A percentile compares a stretch with the other conserved stretches of the same genome.
These are phyloP conservation scores for Hypoxylon rickii DNA, from an alignment of 495 filamentous ascomycete species.

Conservation along the genomic window DNA sequence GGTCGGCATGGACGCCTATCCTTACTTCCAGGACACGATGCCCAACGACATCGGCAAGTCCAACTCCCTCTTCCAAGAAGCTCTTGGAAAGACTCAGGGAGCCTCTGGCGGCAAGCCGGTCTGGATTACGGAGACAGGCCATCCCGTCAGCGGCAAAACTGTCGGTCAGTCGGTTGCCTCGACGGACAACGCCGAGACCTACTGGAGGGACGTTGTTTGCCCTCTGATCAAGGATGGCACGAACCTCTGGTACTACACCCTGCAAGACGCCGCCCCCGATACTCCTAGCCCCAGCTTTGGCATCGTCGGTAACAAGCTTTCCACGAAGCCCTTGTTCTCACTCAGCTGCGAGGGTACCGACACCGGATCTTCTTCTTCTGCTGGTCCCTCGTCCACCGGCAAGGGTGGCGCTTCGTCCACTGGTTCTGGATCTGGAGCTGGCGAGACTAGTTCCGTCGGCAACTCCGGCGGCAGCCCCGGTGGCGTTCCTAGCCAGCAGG, in stretches of 20 bases:
- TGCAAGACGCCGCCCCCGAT: slow-evolving; percentile 64
- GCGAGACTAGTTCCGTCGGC: slow-evolving; percentile 7
- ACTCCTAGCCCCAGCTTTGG: slow-evolving; percentile 74
- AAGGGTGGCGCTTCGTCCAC: slow-evolving; percentile 14
- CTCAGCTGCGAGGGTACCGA: slow-evolving; percentile 54
- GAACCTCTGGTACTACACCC: slow-evolving; percentile 79
- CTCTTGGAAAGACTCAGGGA: slow-evolving; percentile 60
- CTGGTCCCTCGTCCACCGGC: slow-evolving; percentile 10
- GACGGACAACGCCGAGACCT: slow-evolving; percentile 71
- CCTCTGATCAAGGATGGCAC: slow-evolving; percentile 59
- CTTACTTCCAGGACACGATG: slow-evolving; percentile 74
- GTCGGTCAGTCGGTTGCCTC: slow-evolving; percentile 66
- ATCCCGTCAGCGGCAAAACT: slow-evolving; percentile 70
- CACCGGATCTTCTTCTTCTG: slow-evolving; percentile 23
- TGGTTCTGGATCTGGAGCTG: slow-evolving; percentile 13
- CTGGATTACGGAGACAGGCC: slow-evolving; percentile 92
- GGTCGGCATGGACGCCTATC: slow-evolving; percentile 76
- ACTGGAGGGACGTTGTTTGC: slow-evolving; percentile 82
- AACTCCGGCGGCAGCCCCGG: slow-evolving; percentile 31
- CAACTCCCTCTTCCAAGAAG: slow-evolving; percentile 65
- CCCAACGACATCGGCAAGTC: slow-evolving; percentile 66
- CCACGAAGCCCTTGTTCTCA: slow-evolving; percentile 65
- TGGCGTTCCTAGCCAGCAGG: slow-evolving; percentile 25
- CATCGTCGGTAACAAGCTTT: slow-evolving; percentile 47
- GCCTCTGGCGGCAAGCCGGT: slow-evolving; percentile 69